Evolutionary conservation across 345 rosid genomes (phyloP), one percentile per base, ranked within the genome.

Genomic region (Euphorbia pulcherrima): DNA sequence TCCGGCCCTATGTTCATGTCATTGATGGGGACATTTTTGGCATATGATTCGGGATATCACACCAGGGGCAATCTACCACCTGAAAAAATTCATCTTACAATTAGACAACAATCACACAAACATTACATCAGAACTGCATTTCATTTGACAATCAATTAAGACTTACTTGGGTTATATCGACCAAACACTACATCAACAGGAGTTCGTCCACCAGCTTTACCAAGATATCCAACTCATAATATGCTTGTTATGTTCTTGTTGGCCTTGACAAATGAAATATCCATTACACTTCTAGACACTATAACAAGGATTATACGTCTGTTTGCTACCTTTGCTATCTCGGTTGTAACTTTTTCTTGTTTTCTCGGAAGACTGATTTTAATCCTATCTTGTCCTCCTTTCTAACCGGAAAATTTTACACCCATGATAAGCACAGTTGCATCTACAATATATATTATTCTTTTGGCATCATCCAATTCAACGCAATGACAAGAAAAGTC

Each of bases 141-240:
- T n/a, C n/a, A n/a, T n/a, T n/a, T n/a, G 17, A 2, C 14, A 46
- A 2, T 46, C 2, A 46, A 13, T 10, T n/a, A 8, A 46, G 17
- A 46, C 51, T 46, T 47, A 47, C 52, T 84, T 1, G 95, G 95
- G 67, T 83, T 89, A 54, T 87, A 73, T n/a, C 75, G 65, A 33
- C 95, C 92, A 41, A 79, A 88, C 28, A 88, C 70, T 65, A 83
- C 78, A 65, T 88, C 92, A 18, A 88, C 90, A 26, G 88, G 82
- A 59, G 88, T 94, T 0, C 0, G 75, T 2, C 90, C 92, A 6
- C 97, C 97, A 56, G 83, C 84, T 40, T 88, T 79, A 56, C 94
- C 97, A 16, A 94, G 94, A 40, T 83, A 84, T 30, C 94, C 92
- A 10, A 77, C 95, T 90, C 95, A 88, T 30, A 87, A 33, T 28